phyloP scores from a whole-genome alignment of 495 filamentous ascomycete genomes.

The Trichoderma erinaceum region DNA sequence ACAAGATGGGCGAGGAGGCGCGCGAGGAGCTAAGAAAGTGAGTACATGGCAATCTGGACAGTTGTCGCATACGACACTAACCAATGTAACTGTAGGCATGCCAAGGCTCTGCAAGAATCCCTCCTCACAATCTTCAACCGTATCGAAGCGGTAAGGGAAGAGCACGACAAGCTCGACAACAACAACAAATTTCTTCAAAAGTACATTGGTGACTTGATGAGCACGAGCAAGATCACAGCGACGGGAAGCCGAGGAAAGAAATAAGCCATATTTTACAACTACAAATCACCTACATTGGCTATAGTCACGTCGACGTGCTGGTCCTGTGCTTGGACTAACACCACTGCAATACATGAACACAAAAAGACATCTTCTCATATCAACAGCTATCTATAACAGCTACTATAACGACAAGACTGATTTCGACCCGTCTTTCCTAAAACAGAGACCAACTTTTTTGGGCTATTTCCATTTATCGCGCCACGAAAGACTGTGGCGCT shows the following conservation, averaged over 20 bases:
- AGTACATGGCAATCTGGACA: slow-evolving; percentile 52
- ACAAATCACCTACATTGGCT: background rate
- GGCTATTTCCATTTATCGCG: background rate
- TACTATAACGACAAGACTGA: background rate
- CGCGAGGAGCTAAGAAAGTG: slow-evolving; percentile 50
- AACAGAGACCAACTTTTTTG: background rate
- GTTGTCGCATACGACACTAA: slow-evolving; percentile 36
- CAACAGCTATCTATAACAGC: background rate
- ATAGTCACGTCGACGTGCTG: background rate
- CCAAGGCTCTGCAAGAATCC: slow-evolving; percentile 78
- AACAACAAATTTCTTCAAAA: slow-evolving; percentile 94
- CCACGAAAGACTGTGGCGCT: background rate
- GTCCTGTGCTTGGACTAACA: background rate
- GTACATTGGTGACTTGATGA: slow-evolving; percentile 79
- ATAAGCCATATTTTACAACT: slow-evolving; percentile 21
- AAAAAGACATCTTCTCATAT: background rate
- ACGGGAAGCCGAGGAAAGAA: slow-evolving; percentile 47
- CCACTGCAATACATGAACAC: background rate
- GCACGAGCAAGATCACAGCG: slow-evolving; percentile 71
- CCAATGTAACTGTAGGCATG: slow-evolving; percentile 56
- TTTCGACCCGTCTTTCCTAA: background rate
- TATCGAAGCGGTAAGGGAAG: slow-evolving; percentile 87
- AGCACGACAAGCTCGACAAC: slow-evolving; percentile 89
- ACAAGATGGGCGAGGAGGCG: slow-evolving; percentile 76
- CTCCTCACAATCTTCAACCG: slow-evolving; percentile 82